Evolutionary conservation across 2,329 filamentous ascomycete species (phyloP).

Genomic region (Rutstroemia sydowiana): DNA sequence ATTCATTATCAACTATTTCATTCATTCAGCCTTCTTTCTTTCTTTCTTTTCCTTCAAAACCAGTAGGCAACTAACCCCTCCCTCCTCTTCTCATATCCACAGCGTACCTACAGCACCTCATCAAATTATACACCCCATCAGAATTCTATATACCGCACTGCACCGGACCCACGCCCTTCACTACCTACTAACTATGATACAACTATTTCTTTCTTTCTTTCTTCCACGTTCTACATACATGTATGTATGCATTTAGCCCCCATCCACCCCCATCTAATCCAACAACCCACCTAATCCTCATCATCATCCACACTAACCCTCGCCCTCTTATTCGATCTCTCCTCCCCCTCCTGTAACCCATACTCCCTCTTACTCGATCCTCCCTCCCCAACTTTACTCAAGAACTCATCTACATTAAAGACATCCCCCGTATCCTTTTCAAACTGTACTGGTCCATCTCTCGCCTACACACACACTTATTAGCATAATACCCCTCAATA

Average conservation of each 20-base stretch:
- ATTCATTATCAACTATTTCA: too few relatives aligned
- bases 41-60: too few relatives aligned
- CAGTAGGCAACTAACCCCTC: too few relatives aligned
- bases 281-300: conserved; percentile 4
- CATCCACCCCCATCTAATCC: not conserved
- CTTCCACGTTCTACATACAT: conserved; percentile 42
- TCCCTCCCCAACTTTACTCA: conserved; percentile 62
- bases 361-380: conserved; percentile 64
- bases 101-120: too few relatives aligned
- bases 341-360: conserved; percentile 62
- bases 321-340: conserved; percentile 58
- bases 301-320: conserved; percentile 66
- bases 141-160: too few relatives aligned
- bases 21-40: too few relatives aligned
- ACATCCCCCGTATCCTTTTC: conserved; percentile 81
- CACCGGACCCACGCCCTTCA: too few relatives aligned
- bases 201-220: conserved; percentile 54
- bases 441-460: conserved; percentile 91
- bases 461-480: conserved; percentile 41
- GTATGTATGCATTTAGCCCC: not conserved
- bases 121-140: too few relatives aligned
- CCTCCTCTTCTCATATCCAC: too few relatives aligned
- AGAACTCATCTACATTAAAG: conserved; percentile 91
- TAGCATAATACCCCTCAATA: conserved; percentile 8
- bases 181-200: too few relatives aligned